These are phyloP conservation scores for Neonectria sp. DNA, from an alignment of 2,329 filamentous ascomycete species.

Conservation along the genomic window DNA sequence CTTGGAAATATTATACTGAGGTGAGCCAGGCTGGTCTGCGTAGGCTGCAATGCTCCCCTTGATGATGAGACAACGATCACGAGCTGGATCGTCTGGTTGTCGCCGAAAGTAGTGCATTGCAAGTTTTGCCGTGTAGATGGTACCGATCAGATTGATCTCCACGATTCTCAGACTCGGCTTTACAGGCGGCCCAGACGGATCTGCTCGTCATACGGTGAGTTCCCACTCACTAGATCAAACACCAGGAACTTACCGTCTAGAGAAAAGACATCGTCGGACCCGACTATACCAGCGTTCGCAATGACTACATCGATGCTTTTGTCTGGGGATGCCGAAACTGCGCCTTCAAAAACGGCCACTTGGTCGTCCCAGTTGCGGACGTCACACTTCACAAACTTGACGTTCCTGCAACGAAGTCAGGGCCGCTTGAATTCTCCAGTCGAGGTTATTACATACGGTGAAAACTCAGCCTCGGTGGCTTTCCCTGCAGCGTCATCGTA, in stretches of 20 bases:
- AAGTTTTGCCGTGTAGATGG: slow-evolving; percentile 21
- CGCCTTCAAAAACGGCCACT: slow-evolving; percentile 57
- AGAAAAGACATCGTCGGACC: slow-evolving; percentile 12
- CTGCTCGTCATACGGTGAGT: no score
- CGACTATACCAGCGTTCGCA: slow-evolving; percentile 62
- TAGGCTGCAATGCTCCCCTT: slow-evolving; percentile 28
- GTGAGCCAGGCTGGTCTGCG: slow-evolving; percentile 29
- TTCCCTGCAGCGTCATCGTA: slow-evolving; percentile 13
- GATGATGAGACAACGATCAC: slow-evolving; percentile 29
- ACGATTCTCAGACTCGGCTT: slow-evolving; percentile 26
- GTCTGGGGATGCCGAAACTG: slow-evolving; percentile 53
- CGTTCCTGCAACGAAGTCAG: background rate
- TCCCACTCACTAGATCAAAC: no score
- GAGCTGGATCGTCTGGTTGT: slow-evolving; percentile 11
- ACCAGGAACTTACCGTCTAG: background rate
- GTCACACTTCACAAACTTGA: slow-evolving; percentile 57
- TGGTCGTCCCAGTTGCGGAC: slow-evolving; percentile 61
- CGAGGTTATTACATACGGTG: background rate
- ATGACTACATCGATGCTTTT: slow-evolving; percentile 62
- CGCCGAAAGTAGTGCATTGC: slow-evolving; percentile 25
- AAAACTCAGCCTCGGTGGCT: slow-evolving; percentile 6
- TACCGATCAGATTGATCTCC: slow-evolving; percentile 24
- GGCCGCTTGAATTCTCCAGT: background rate
- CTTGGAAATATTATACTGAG: slow-evolving; percentile 29
- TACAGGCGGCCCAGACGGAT: background rate